phyloP scores from a whole-genome alignment of 805 yeast species.

The Grigorovia jiainica region DNA sequence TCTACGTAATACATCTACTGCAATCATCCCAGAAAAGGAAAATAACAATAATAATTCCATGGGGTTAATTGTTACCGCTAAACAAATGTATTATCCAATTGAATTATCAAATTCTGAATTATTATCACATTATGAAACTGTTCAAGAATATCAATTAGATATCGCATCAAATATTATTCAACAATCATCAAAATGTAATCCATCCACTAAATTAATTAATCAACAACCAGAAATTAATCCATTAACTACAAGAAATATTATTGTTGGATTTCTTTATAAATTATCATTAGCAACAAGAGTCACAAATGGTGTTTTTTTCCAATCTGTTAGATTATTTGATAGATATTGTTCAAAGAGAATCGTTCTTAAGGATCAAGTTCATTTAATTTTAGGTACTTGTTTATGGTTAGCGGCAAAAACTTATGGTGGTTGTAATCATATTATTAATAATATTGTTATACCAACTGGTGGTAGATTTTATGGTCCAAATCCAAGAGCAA shows the following conservation, averaged over 20 bases:
- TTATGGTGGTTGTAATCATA: slow-evolving; percentile 66
- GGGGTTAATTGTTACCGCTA: slow-evolving; percentile 33
- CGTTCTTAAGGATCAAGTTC: slow-evolving; percentile 77
- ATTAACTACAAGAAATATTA: slow-evolving; percentile 53
- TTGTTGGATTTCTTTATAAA: slow-evolving; percentile 76
- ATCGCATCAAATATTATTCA: slow-evolving; percentile 33
- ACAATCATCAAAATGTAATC: slow-evolving; percentile 33
- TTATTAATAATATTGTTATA: slow-evolving; percentile 39
- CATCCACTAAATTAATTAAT: slow-evolving; percentile 56
- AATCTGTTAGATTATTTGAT: slow-evolving; percentile 71
- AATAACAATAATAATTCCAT: slow-evolving; percentile 5
- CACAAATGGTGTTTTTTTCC: slow-evolving; percentile 57
- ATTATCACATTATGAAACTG: slow-evolving; percentile 34
- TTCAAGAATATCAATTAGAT: slow-evolving; percentile 47
- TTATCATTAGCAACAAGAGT: slow-evolving; percentile 48
- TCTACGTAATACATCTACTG: background rate
- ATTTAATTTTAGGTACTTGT: slow-evolving; percentile 83
- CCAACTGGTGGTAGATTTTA: slow-evolving; percentile 51
- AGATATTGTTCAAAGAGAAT: slow-evolving; percentile 84
- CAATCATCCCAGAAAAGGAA: too few species aligned
- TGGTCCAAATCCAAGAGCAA: slow-evolving; percentile 65
- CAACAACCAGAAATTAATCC: slow-evolving; percentile 84
- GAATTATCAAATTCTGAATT: slow-evolving; percentile 43
- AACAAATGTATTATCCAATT: slow-evolving; percentile 43
- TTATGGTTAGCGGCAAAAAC: slow-evolving; percentile 87